Base-by-base conservation (phyloP, 2,329 filamentous ascomycete genomes). In the Calonectria hawksworthii region DNA sequence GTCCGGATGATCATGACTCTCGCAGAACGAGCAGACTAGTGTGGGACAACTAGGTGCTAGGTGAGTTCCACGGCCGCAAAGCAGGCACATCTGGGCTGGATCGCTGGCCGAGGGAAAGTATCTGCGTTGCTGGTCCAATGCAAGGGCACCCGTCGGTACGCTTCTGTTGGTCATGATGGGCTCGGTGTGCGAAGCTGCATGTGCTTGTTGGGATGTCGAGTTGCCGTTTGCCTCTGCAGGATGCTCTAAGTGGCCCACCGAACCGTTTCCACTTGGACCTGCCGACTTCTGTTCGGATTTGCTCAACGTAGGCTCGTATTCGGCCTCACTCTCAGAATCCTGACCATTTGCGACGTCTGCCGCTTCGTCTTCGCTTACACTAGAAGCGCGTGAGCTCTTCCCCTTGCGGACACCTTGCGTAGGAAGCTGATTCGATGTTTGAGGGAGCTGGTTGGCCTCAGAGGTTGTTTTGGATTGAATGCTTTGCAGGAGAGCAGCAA, bases 41-140 rank as follows among this genome's bases (percentile, higher is more conserved):
- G 85, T 82, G 16, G 88, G 87, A 78, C 91, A 93, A 36, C 80
- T 77, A 34, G 79, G 72, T 16, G 86, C 83, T 23, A 78, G 79
- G 81, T 93, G 92, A 14, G 87, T 88, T 51, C 82, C 80, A 26
- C 85, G 83, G 7, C 88, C 89, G 76, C 91, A 93, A 44, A 86
- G 84, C 68, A 91, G 82, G 79, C 91, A 93, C 80, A 88, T 87
- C 4, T 82, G 80, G 32, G 85, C 83, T 30, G 86, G 82, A 32
- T 87, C 83, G 21, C 82, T 78, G 36, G 88, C 84, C 1, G 87
- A 87, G 3, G 90, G 90, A 74, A 92, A 93, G 78, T 91, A 91
- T 76, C 80, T 86, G 28, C 77, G 83, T 74, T 88, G 87, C 71
- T 88, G 84, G 26, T 80, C 81, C 26, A 85, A 72, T 67, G 86